Evolutionary conservation across 176 grass and related monocot genomes (phyloP), one percentile per base, ranked within the genome.

Genomic region (Aegilops tauschii): DNA sequence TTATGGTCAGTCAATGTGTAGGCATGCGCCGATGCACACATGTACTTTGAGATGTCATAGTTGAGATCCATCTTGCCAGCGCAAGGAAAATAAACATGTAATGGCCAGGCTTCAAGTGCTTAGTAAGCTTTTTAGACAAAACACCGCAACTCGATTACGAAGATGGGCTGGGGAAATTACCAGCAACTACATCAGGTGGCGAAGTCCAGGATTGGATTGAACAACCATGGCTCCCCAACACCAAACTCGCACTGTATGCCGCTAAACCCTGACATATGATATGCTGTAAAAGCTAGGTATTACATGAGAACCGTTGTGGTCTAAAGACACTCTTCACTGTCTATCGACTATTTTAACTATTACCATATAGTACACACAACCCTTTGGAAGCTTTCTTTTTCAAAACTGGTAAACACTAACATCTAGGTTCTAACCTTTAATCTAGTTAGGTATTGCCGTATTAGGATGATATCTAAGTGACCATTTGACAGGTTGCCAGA

Each of bases 351-450:
- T 77, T 45, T 29, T 73, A 25, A n/a, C 16, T 25, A 70, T 73
- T 61, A 11, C 54, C 12, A 45, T 12, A 67, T 65, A 39, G 23
- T 16, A 52, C 39, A 65, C 20, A 88, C 20, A 9, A 36, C 30
- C 28, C 1, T 62, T 20, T 84, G 67, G 68, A 21, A 29, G 39
- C 44, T 80, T 70, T 56, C 7, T 45, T 71, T 79, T 23, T 11
- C 12, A 29, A 5, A 67, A 68, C 13, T 76, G 27, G 1, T 83
- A 77, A 47, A 61, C 28, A 16, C 18, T 72, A 21, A 21, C 7
- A 84, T 84, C 75, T 73, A 49, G 73, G 44, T 76, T 52, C 73
- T 52, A 20, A 52, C 52, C 3, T 72, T 84, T 73, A 79, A 79
- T 32, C 81, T 84, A 29, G 20, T 79, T 78, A 79, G 10, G 39